Evolutionary conservation across 208 protist genomes (phyloP), one percentile per base, ranked within the genome.

Genomic region (Endotrypanum monterogeii): DNA sequence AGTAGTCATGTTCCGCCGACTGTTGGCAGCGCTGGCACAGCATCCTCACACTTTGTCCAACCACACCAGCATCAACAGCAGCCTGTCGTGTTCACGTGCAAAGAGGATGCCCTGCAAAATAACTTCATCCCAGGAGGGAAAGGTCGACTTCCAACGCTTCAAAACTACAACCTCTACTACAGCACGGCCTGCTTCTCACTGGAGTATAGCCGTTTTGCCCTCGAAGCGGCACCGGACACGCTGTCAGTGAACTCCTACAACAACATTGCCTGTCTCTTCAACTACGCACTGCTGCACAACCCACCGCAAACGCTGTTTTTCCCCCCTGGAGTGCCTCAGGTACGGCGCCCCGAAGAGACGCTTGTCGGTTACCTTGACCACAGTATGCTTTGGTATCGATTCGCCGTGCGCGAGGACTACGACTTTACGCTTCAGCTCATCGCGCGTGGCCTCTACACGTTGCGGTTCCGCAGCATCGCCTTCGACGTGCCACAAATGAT

Each of bases 361-460:
- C 73, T 91, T 48, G 79, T 82, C 11, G 80, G 84, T 44, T 87
- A 85, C 75, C 62, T 77, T 7, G 85, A 78, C 5, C 56, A 73
- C 55, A 80, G 75, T 54, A 89, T 92, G 80, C 80, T 95, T 63
- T 92, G 83, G 76, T 97, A 94, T 73, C 88, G 90, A 50, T 96
- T 97, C 52, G 81, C 83, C 58, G 86, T 96, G 11, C 90, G 91
- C 4, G 91, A 97, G 70, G 94, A 97, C 76, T 97, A 96, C 83
- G 94, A 97, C 80, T 95, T 96, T 78, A 93, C 89, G 0, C 73
- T 97, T 55, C 91, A 96, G 73, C 76, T 97, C 63, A 96, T 97
- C 67, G 82, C 79, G 3, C 83, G 87, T 14, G 91, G 91, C 3
- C 73, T 93, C 55, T 85, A 78, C 71, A 96, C 91, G 25, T 71